A percentile compares a stretch with the other conserved stretches of the same genome.
These are phyloP conservation scores for Candida chauliodis DNA, from an alignment of 805 yeast genomes.

Conservation along the genomic window DNA sequence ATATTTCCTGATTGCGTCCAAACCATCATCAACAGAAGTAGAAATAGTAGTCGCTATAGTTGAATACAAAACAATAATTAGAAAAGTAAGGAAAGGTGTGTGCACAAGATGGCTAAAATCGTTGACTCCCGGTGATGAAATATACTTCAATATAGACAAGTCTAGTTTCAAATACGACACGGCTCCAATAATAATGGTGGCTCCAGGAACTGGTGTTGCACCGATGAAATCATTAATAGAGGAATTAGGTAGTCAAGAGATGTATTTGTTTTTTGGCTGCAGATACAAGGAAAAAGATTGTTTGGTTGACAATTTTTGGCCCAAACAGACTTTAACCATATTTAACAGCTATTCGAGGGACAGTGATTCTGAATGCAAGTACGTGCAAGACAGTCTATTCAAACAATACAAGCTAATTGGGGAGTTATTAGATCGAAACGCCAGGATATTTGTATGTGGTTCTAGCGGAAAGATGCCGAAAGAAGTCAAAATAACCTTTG, in stretches of 20 bases:
- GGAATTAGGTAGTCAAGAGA: constrained; percentile 24
- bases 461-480: constrained; percentile 93
- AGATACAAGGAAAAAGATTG: constrained; percentile 64
- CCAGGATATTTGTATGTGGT: constrained; percentile 80
- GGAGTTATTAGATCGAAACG: constrained; percentile 50
- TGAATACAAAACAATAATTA: constrained; percentile 76
- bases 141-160: constrained; percentile 52
- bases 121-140: constrained; percentile 43
- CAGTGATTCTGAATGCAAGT: constrained; percentile 41
- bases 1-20: constrained; percentile 78
- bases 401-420: constrained; percentile 46
- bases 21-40: constrained; percentile 36
- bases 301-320: constrained; percentile 50
- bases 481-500: constrained; percentile 77
- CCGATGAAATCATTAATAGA: constrained; percentile 78
- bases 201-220: constrained; percentile 97
- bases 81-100: constrained; percentile 73
- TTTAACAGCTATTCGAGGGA: constrained; percentile 47
- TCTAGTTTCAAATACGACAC: constrained; percentile 25
- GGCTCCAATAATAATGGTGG: constrained; percentile 62
- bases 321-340: constrained; percentile 31
- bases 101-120: constrained; percentile 73
- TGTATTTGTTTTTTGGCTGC: constrained; percentile 73
- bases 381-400: constrained; percentile 76
- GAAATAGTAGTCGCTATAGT: constrained; percentile 83